phyloP scores from a whole-genome alignment of 352 stramenopile species.

The Pelagophyceae sp. region DNA sequence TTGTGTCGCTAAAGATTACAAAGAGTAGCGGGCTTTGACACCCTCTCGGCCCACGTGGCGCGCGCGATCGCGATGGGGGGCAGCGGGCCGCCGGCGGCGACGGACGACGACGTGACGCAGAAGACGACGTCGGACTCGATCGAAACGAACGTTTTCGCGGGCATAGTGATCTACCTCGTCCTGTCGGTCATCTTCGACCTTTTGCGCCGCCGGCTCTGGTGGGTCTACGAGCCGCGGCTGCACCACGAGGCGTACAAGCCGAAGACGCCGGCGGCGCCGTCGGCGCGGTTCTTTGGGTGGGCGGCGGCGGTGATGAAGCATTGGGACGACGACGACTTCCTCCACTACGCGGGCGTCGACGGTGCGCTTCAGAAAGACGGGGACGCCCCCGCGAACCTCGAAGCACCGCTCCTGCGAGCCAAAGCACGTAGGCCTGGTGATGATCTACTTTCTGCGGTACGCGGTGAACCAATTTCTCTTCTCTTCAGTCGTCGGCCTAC shows the following conservation, averaged over 20 bases:
- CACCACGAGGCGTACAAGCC: neutral
- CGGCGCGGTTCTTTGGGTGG: neutral
- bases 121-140: too few relatives aligned
- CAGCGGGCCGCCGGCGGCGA: too few relatives aligned
- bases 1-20: too few relatives aligned
- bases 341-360: conserved; percentile 4
- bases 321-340: conserved; percentile 4
- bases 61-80: too few relatives aligned
- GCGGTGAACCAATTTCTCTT: conserved; percentile 6
- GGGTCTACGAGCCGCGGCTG: conserved; percentile 16
- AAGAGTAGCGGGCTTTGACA: too few relatives aligned
- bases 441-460: conserved; percentile 13
- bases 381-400: too few relatives aligned
- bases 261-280: neutral
- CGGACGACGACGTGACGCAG: too few relatives aligned
- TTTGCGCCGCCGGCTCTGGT: neutral
- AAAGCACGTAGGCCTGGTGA: neutral
- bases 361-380: too few relatives aligned
- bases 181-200: conserved; percentile 6
- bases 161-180: neutral
- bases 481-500: neutral
- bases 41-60: too few relatives aligned
- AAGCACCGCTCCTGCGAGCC: too few relatives aligned
- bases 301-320: neutral
- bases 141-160: neutral